Evolutionary conservation across 495 filamentous ascomycete genomes (phyloP), one percentile per base, ranked within the genome.

Genomic region (Lichenothelia convexa): DNA sequence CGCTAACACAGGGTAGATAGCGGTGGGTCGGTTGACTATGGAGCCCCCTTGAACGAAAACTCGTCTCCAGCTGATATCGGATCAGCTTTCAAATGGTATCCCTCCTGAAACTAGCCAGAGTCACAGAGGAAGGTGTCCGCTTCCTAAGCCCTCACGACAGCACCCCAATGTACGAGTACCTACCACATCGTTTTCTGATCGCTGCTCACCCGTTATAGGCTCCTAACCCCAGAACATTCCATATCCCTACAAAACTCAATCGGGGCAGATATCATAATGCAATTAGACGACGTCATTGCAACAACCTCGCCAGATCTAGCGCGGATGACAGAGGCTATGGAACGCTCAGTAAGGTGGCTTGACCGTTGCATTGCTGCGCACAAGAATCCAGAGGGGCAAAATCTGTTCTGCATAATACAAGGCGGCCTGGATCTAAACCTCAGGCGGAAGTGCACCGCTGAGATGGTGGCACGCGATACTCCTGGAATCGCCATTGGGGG

Each of bases 371-470:
- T 95, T 21, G 78, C 75, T 23, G 89, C 85, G 5, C 91, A 95
- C 56, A 68, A 76, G 55, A 76, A 87, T 35, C 84, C 82, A 0
- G 70, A 75, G 39, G 56, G 58, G 30, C 89, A 99, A 56, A 95
- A 94, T 43, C 65, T 99, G n/a, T 99, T 95, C 52, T 95, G 89
- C 53, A 95, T 95, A 46, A 93, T 99, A 34, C 89, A 99, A 57
- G 89, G 89, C 41, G 89, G 89, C 0, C 55, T 95, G 30, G 85
- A 95, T 56, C 59, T 93, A n/a, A 77, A 89, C 15, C 70, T 95
- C 65, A 71, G 89, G 20, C 67, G 64, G 38, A 65, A 82, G 55
- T 95, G 91, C 55, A 85, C 79, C 39, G 64, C 63, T 30, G 81
- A 84, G 56, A 99, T 95, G 91, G 78, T 89, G 2, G 74, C 67